Percentiles rank a stretch among this genome's conserved stretches.
Conservation (phyloP, 106 monocot genomes). For the Dioscorea alata region DNA sequence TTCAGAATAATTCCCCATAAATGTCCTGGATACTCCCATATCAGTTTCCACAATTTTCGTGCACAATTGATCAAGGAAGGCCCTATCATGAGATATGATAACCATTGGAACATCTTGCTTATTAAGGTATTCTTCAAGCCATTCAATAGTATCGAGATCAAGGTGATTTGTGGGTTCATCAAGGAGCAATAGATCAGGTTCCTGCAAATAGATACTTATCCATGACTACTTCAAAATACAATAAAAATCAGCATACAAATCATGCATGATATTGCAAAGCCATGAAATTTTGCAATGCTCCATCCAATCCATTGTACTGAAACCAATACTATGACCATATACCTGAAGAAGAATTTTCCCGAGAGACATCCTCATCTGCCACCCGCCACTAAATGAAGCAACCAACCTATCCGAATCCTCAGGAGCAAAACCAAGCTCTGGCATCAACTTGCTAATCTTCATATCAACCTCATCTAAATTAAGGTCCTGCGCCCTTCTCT, state of each 20-base stretch:
- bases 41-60: constrained; percentile 98
- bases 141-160: constrained; percentile 98
- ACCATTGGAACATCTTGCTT: constrained; percentile 97
- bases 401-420: constrained; percentile 94
- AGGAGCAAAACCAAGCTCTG: constrained; percentile 67
- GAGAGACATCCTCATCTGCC: constrained; percentile 99
- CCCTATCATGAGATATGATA: constrained; percentile 96
- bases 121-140: constrained; percentile 85
- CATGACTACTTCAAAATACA: too few species aligned
- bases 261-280: too few species aligned
- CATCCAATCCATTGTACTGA: too few species aligned
- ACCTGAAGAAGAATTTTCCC: constrained; percentile 99
- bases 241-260: too few species aligned
- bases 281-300: too few species aligned
- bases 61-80: constrained; percentile 89
- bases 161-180: constrained; percentile 99
- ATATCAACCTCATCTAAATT: constrained; percentile 68
- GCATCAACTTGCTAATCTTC: constrained; percentile 92
- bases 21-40: constrained; percentile 90
- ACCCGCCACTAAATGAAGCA: constrained; percentile 90
- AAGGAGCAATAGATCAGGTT: constrained; percentile 95
- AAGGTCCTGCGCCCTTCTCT: constrained; percentile 86
- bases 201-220: constrained; percentile 30
- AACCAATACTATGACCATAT: neutral
- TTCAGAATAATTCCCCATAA: constrained; percentile 84